Evolutionary conservation across 2,329 filamentous ascomycete species (phyloP), one percentile per base, ranked within the genome.

Genomic region (Lachnellula hyalina): DNA sequence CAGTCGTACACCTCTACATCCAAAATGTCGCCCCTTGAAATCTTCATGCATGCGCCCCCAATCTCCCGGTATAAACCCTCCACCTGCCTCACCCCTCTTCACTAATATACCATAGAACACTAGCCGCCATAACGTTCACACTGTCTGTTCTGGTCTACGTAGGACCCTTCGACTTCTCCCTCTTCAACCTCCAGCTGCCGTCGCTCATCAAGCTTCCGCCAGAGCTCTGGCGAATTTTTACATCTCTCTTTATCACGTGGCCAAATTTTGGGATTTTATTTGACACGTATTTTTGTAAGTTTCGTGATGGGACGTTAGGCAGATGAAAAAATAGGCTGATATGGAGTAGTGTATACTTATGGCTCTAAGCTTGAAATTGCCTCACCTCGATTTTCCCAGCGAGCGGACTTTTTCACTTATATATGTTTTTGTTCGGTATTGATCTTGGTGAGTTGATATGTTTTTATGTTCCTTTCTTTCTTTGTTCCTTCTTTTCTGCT

Each of bases 361-460:
- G 77, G 78, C 61, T 83, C 77, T 65, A 74, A 74, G 48, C 73
- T 86, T 46, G 84, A 87, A 72, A 76, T 70, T 21, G 76, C 76
- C 53, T 82, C 81, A 25, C 70, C 78, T 47, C 75, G 83, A 45
- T 86, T 87, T 66, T 73, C 72, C 53, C 72, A 76, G 57, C 79
- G 82, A 14, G 84, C 82, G 60, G 81, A 85, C 64, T 86, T 85
- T 67, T 78, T 86, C 63, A 74, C 77, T 55, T 87, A 86, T 67
- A 70, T 85, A 55, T 63, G 79, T 54, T 87, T 87, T 70, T 74
- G 83, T 66, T 76, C 74, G 58, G 70, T 71, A 28, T 68, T 81
- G 62, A 85, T 87, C 56, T 61, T 83, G 73, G 84, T 87, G 81
- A 80, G 84, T 58, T 71, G 71, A 34, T 4, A 15, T 32, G 32